Percentiles rank a stretch among this genome's conserved stretches.
Evolutionary conservation across 2,329 filamentous ascomycete genomes (phyloP).

Genomic region (Fusarium aywerte): DNA sequence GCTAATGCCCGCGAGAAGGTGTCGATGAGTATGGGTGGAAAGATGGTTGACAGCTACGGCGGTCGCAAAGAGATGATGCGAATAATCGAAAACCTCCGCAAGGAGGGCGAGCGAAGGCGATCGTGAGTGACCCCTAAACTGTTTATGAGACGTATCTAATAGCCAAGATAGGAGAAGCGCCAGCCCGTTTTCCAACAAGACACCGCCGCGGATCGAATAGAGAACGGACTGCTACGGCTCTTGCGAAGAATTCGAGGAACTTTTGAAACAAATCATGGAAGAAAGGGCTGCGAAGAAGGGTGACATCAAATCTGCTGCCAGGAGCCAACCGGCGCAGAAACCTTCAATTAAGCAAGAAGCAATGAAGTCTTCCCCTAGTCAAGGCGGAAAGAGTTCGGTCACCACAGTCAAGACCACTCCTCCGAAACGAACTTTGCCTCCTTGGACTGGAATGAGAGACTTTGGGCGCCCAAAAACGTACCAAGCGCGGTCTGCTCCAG

Average conservation of each 20-base stretch:
- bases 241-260: slow-evolving; percentile 46
- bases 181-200: slow-evolving; percentile 54
- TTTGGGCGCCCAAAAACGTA: slow-evolving; percentile 7
- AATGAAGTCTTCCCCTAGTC: not conserved
- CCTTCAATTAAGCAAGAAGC: not conserved
- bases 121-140: slow-evolving; percentile 67
- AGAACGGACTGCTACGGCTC: slow-evolving; percentile 49
- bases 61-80: slow-evolving; percentile 91
- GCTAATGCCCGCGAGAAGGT: slow-evolving; percentile 87
- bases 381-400: not conserved
- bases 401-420: not conserved
- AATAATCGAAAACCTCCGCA: slow-evolving; percentile 86
- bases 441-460: slow-evolving; percentile 27
- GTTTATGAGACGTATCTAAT: slow-evolving; percentile 27
- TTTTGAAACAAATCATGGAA: slow-evolving; percentile 31
- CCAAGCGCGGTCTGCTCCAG: not conserved
- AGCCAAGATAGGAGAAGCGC: slow-evolving; percentile 50
- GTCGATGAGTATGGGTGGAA: slow-evolving; percentile 91
- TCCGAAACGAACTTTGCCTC: not conserved
- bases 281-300: not conserved
- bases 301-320: not conserved
- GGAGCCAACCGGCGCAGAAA: not conserved
- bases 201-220: slow-evolving; percentile 59
- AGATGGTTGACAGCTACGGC: slow-evolving; percentile 81
- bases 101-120: slow-evolving; percentile 85